Percentiles rank a stretch among this genome's conserved stretches.
Conservation (phyloP, 164 flowering plant species). For the Stephania japonica region DNA sequence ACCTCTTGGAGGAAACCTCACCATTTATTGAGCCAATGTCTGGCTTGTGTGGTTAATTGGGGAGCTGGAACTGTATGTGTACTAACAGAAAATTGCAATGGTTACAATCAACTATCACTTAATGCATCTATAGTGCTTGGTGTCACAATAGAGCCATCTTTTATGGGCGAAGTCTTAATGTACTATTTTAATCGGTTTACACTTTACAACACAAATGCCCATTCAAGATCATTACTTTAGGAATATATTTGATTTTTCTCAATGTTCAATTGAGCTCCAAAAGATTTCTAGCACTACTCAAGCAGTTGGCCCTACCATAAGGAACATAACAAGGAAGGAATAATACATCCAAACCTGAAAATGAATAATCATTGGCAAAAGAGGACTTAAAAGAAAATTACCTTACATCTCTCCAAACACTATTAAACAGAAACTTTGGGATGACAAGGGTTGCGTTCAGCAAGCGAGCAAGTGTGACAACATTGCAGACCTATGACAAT, state of each 20-base stretch:
- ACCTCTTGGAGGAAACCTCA: not conserved
- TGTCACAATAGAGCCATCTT: not conserved
- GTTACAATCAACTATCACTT: not conserved
- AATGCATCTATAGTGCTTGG: not conserved
- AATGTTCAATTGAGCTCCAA: not conserved
- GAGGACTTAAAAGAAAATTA: constrained; percentile 18
- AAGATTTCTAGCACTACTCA: not conserved
- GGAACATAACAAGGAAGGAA: not conserved
- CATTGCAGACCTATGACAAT: constrained; percentile 78
- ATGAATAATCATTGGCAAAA: not conserved
- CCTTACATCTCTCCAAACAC: constrained; percentile 94
- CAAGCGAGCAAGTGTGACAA: constrained; percentile 82
- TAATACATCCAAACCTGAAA: not conserved
- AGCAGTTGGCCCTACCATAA: too few species aligned
- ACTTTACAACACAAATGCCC: not conserved
- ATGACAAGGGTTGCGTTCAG: constrained; percentile 88
- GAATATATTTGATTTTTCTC: not conserved
- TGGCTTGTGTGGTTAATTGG: not conserved
- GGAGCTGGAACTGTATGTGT: not conserved
- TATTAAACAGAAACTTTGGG: constrained; percentile 84
- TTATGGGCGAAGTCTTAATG: not conserved
- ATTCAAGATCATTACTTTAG: not conserved
- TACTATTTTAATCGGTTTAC: not conserved
- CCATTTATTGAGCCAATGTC: not conserved
- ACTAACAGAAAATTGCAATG: not conserved